These are phyloP conservation scores for Claviceps humidiphila DNA, from an alignment of 2,329 filamentous ascomycete genomes.

Conservation along the genomic window DNA sequence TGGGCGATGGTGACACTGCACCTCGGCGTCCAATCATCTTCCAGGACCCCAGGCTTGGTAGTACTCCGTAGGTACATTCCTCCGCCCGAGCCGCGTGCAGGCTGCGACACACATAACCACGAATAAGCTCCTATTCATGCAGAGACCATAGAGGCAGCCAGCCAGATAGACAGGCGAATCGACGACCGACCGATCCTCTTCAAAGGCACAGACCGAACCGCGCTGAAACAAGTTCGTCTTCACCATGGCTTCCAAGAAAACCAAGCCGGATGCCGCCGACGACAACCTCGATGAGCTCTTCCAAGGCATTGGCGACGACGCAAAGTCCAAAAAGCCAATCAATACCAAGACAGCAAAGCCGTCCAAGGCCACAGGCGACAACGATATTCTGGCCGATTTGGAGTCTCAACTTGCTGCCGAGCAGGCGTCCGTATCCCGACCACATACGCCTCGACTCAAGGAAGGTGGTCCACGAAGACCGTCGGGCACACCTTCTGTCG, in stretches of 20 bases:
- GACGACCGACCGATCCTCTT: constrained; percentile 8
- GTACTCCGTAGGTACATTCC: not conserved
- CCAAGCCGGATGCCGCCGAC: constrained; percentile 41
- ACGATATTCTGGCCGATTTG: constrained; percentile 78
- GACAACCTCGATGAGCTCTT: constrained; percentile 55
- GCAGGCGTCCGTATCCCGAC: constrained; percentile 54
- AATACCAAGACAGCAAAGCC: constrained; percentile 30
- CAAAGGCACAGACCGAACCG: constrained; percentile 50
- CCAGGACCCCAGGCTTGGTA: not conserved
- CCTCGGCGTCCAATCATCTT: not conserved
- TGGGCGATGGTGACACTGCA: too few species aligned
- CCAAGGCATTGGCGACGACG: constrained; percentile 44
- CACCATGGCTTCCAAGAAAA: constrained; percentile 47
- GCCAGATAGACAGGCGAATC: not conserved
- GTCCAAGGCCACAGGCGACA: constrained; percentile 37
- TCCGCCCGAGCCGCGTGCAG: not conserved
- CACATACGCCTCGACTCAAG: constrained; percentile 67
- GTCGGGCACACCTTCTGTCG: constrained; percentile 37
- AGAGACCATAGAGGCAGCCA: not conserved
- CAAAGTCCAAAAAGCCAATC: constrained; percentile 33
- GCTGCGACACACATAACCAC: not conserved
- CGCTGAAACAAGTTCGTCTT: constrained; percentile 24
- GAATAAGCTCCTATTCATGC: not conserved
- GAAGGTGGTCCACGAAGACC: constrained; percentile 32
- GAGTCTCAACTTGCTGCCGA: constrained; percentile 59